These are phyloP conservation scores for Thraustochytrium striatum DNA, from an alignment of 352 stramenopile species.

Conservation along the genomic window DNA sequence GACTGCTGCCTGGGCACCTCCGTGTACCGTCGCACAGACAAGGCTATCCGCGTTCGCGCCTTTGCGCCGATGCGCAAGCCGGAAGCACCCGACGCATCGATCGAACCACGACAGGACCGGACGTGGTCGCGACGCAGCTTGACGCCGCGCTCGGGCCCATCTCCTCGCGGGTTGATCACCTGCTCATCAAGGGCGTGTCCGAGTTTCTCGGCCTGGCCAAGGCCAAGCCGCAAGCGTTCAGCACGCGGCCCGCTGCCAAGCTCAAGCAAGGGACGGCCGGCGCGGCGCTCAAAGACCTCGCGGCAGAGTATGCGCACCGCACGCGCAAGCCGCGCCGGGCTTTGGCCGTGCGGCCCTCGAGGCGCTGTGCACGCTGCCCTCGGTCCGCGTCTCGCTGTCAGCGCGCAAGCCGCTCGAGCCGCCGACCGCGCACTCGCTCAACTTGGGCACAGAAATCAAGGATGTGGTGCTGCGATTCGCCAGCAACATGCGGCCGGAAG, in stretches of 20 bases:
- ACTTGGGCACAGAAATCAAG: neutral
- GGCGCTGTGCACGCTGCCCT: conserved; percentile 2
- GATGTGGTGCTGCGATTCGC: neutral
- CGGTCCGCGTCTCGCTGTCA: neutral
- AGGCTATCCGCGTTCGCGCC: conserved; percentile 4
- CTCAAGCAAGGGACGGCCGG: conserved; percentile 37
- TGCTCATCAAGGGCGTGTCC: conserved; percentile 13
- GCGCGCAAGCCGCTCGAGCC: neutral
- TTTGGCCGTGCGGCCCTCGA: neutral
- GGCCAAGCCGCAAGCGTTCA: neutral
- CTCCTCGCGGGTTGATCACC: conserved; percentile 15
- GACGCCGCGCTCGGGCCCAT: conserved; percentile 32
- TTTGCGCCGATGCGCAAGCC: neutral
- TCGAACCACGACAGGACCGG: neutral
- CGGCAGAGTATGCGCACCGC: conserved; percentile 18
- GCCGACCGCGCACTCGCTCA: no score
- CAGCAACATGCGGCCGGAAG: neutral
- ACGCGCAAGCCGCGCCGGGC: neutral
- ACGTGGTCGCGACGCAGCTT: neutral
- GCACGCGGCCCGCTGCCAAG: conserved; percentile 12
- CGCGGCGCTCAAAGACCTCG: conserved; percentile 38
- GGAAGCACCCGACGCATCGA: neutral
- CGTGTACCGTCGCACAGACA: conserved; percentile 42
- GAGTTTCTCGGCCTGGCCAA: conserved; percentile 32
- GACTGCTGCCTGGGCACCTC: conserved; percentile 43